Conservation (phyloP, 164 flowering plant genomes). For the Chimonanthus salicifolius region DNA sequence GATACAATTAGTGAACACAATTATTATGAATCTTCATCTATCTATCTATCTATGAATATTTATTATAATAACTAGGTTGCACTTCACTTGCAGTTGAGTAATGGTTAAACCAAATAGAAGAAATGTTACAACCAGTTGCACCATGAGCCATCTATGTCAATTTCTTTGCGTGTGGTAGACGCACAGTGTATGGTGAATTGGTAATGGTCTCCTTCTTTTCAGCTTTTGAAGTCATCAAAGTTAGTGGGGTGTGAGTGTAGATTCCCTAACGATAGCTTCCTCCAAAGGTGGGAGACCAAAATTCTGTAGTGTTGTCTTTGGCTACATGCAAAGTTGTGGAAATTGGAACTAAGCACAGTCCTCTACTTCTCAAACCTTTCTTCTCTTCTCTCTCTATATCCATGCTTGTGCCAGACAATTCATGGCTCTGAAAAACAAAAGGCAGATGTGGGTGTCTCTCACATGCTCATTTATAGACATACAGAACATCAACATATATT, state of each 20-base stretch:
- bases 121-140: too few relatives aligned
- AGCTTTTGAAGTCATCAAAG: background rate
- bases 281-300: conserved; percentile 15
- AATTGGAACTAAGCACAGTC: conserved; percentile 12
- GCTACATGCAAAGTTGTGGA: conserved; percentile 11
- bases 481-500: too few relatives aligned
- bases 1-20: too few relatives aligned
- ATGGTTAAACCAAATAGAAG: too few relatives aligned
- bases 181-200: too few relatives aligned
- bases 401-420: background rate
- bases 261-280: conserved; percentile 10
- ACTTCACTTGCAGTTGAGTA: too few relatives aligned
- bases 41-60: too few relatives aligned
- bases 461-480: too few relatives aligned
- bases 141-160: background rate
- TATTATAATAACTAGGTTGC: too few relatives aligned
- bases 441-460: too few relatives aligned
- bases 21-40: too few relatives aligned
- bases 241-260: background rate
- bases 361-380: conserved; percentile 10
- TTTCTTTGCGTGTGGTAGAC: too few relatives aligned
- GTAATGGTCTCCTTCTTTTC: background rate
- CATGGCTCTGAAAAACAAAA: conserved; percentile 1
- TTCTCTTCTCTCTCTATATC: conserved; percentile 2
- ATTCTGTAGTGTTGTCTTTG: conserved; percentile 8